phyloP scores from a whole-genome alignment of 2,329 filamentous ascomycete genomes.

The Zalaria sp. region DNA sequence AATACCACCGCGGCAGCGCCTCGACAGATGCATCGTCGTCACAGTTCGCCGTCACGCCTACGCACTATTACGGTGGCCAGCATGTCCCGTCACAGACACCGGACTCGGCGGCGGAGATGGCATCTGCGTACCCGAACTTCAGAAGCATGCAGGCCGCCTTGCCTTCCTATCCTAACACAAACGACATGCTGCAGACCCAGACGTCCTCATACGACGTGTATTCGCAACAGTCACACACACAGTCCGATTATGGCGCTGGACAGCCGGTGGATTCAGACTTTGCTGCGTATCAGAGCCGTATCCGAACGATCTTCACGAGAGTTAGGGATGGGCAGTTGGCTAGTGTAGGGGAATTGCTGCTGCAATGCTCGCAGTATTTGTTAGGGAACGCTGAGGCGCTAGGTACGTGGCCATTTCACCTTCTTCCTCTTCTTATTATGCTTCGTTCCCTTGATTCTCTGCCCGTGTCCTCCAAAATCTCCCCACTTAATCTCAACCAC shows the following conservation, averaged over 20 bases:
- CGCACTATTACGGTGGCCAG: too few species aligned
- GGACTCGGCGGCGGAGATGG: too few species aligned
- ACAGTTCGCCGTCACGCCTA: not conserved
- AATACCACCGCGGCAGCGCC: not conserved
- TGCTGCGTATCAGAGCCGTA: constrained; percentile 26
- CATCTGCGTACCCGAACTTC: too few species aligned
- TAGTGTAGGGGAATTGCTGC: constrained; percentile 43
- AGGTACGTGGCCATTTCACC: constrained; percentile 34
- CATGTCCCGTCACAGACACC: too few species aligned
- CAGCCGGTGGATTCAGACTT: not conserved
- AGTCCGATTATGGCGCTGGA: not conserved
- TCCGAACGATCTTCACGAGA: constrained; percentile 55
- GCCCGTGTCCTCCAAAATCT: too few species aligned
- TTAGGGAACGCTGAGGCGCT: constrained; percentile 50
- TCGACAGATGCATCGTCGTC: not conserved
- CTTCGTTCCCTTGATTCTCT: too few species aligned
- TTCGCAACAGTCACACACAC: not conserved
- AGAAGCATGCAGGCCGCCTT: too few species aligned
- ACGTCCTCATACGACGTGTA: not conserved
- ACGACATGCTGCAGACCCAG: not conserved
- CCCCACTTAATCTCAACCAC: too few species aligned
- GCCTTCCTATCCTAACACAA: not conserved
- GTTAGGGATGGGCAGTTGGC: constrained; percentile 48
- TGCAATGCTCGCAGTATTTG: constrained; percentile 53
- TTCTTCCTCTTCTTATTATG: too few species aligned